Percentiles rank a stretch among this genome's conserved stretches.
Evolutionary conservation across 1,139 yeast genomes (phyloP).

Genomic region (Sugiyamaella japonica): DNA sequence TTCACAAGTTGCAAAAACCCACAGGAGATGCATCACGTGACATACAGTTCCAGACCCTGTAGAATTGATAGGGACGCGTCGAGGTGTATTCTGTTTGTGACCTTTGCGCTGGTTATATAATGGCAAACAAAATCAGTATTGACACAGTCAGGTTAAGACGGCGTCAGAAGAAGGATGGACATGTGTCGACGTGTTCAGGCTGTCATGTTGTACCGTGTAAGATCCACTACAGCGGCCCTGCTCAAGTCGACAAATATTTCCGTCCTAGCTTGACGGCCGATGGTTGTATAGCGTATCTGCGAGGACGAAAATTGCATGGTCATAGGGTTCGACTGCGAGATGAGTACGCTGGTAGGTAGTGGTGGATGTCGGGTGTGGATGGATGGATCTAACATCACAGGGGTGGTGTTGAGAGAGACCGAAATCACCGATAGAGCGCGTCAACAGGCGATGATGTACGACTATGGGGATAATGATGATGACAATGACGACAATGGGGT

Average conservation of each 20-base stretch:
- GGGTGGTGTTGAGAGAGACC: slow-evolving; percentile 18
- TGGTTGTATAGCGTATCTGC: slow-evolving; percentile 16
- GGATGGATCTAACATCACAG: slow-evolving; percentile 6
- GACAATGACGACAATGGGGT: slow-evolving; percentile 18
- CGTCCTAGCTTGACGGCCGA: slow-evolving; percentile 14
- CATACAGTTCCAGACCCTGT: too few relatives aligned
- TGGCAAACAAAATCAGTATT: not conserved
- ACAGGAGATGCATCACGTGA: too few relatives aligned
- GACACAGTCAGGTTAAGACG: slow-evolving; percentile 5
- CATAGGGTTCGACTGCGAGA: slow-evolving; percentile 23
- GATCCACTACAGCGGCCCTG: slow-evolving; percentile 32
- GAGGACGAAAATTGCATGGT: slow-evolving; percentile 35
- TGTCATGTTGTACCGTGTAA: slow-evolving; percentile 35
- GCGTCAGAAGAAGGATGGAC: not conserved
- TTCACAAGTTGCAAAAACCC: too few relatives aligned
- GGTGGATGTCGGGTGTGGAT: slow-evolving; percentile 1
- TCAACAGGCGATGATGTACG: slow-evolving; percentile 14
- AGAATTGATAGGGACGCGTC: too few relatives aligned
- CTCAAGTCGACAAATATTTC: slow-evolving; percentile 29
- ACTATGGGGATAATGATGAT: slow-evolving; percentile 10
- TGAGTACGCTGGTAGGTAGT: slow-evolving; percentile 25
- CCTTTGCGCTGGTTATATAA: too few relatives aligned
- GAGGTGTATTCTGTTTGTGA: too few relatives aligned
- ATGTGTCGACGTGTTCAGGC: not conserved
- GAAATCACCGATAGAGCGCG: slow-evolving; percentile 17